Base-by-base conservation (phyloP, 495 filamentous ascomycete species). In the Neurospora sp. region DNA sequence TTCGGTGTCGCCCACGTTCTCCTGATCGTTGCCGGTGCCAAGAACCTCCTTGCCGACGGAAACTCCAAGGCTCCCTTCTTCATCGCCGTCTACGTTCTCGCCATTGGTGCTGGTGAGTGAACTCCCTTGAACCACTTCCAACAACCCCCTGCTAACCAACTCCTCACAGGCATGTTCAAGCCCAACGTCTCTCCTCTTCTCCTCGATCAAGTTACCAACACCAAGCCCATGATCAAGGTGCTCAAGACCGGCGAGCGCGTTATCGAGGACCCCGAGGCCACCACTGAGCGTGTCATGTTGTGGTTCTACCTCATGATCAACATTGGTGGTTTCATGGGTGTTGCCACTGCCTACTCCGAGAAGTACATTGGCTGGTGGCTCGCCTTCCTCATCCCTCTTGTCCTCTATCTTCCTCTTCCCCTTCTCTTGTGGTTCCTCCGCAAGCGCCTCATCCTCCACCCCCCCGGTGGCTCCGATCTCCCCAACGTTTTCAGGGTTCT, bases 331-430 rank as follows among this genome's bases (percentile, higher is more conserved):
- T 76, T 90, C 86, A 74, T 85, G 88, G 74, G 85, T 89, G 81
- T 85, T 39, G 83, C 84, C 5, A 85, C 84, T 6, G 78, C 83
- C 3, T 85, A 85, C 73, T 79, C 83, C 11, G 84, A 85, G 76
- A 85, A 85, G 71, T 85, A 84, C 76, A 84, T 90, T 37, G 91
- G 89, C 70, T 93, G 91, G 86, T 94, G 90, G 90, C 78, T 85
- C 37, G 83, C 89, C n/a, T 94, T 90, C 81, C 82, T 94, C 69
- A 88, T 96, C 40, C 90, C 90, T 45, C 84, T 88, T 28, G 81
- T 89, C 71, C 83, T 90, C 59, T 90, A 89, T 78, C 81, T 90
- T 43, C 83, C 88, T 21, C 83, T 89, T 15, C 88, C 88, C 0
- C 54, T 88, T 48, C 79, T 90, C 3, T 82, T 90, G 15, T 83